Percentiles rank a stretch among this genome's conserved stretches.
phyloP scores from a whole-genome alignment of 306 rosid species.

The Psophocarpus tetragonolobus region DNA sequence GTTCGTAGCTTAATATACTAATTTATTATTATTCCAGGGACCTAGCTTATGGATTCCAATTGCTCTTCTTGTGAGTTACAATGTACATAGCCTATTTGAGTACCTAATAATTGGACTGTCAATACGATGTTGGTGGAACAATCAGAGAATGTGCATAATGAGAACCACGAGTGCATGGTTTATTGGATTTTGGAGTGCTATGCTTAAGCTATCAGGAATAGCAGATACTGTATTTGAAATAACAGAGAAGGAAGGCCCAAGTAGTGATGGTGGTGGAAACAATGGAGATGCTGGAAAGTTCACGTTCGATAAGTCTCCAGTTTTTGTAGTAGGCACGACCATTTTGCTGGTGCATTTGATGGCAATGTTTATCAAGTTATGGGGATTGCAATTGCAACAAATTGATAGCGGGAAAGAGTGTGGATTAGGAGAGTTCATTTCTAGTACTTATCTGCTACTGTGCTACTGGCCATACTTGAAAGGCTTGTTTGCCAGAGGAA shows the following conservation, averaged over 20 bases:
- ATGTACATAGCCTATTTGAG: conserved; percentile 39
- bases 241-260: conserved; percentile 52
- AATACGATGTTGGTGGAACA: conserved; percentile 72
- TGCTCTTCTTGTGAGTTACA: conserved; percentile 37
- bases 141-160: conserved; percentile 58
- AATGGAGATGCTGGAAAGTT: conserved; percentile 35
- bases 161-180: conserved; percentile 45
- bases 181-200: conserved; percentile 47
- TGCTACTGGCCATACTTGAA: conserved; percentile 54
- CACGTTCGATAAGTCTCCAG: conserved; percentile 53
- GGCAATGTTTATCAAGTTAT: conserved; percentile 28
- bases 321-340: conserved; percentile 53
- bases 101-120: conserved; percentile 48
- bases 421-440: conserved; percentile 42
- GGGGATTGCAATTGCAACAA: conserved; percentile 23
- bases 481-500: conserved; percentile 51
- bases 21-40: conserved; percentile 28
- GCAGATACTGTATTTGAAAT: conserved; percentile 61
- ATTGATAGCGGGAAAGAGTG: conserved; percentile 21
- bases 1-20: neutral
- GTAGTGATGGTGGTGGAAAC: neutral
- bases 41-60: conserved; percentile 41
- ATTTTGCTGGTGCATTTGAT: conserved; percentile 47
- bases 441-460: conserved; percentile 37
- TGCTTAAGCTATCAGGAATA: conserved; percentile 48